Evolutionary conservation across 1,139 yeast genomes (phyloP).

Genomic region (Candida sanyaensis): DNA sequence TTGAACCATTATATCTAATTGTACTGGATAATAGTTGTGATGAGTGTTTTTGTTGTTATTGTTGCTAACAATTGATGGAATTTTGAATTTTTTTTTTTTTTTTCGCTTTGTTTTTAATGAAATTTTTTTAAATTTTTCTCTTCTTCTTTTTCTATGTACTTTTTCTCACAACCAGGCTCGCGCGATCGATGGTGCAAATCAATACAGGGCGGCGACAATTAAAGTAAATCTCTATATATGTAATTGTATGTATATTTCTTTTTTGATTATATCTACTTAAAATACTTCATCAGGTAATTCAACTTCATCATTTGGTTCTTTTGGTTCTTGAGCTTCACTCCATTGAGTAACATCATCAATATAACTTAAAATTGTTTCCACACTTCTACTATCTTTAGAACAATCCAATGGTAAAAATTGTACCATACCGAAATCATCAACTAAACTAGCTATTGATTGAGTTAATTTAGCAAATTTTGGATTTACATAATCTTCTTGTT

Average conservation of each 20-base stretch:
- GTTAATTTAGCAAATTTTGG: constrained; percentile 78
- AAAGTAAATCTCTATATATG: not conserved
- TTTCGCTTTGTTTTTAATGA: not conserved
- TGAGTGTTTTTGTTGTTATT: too few species aligned
- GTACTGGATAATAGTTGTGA: too few species aligned
- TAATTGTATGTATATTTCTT: too few species aligned
- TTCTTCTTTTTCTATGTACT: not conserved
- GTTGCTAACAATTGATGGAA: not conserved
- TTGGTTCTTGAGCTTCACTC: constrained; percentile 96
- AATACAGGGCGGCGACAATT: not conserved
- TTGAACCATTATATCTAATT: constrained; percentile 63
- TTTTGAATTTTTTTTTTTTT: not conserved
- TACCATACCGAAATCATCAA: constrained; percentile 98
- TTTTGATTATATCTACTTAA: not conserved
- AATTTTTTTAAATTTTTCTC: too few species aligned
- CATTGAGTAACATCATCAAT: constrained; percentile 98
- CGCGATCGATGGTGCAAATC: too few species aligned
- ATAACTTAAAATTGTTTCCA: constrained; percentile 82
- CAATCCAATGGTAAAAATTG: constrained; percentile 92
- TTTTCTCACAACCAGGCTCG: too few species aligned
- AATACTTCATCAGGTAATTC: constrained; percentile 51
- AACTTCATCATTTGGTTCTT: constrained; percentile 83
- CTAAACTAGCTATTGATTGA: constrained; percentile 80
- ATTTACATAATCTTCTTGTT: constrained; percentile 48
- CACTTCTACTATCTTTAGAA: constrained; percentile 70